Percentiles rank a stretch among this genome's conserved stretches.
Conservation (phyloP, 495 filamentous ascomycete genomes). For the Schizothecium vesticola region DNA sequence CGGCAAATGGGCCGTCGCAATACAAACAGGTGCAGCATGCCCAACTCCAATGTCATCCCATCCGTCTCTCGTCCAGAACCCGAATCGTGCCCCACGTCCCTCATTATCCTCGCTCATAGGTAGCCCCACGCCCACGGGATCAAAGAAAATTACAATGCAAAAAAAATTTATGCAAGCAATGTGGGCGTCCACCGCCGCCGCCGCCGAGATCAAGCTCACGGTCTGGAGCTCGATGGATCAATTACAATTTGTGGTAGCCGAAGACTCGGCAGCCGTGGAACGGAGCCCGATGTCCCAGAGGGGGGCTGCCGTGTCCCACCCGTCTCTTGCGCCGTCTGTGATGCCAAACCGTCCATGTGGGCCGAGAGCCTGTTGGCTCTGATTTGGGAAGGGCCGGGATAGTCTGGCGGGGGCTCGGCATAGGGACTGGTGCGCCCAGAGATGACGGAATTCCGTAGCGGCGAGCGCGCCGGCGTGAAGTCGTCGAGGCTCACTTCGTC, state of each 20-base stretch:
- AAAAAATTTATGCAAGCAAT: not conserved
- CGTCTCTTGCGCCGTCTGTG: slow-evolving; percentile 8
- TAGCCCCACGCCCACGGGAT: not conserved
- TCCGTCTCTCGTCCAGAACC: not conserved
- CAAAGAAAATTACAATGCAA: not conserved
- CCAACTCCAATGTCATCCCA: not conserved
- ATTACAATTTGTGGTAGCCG: slow-evolving; percentile 49
- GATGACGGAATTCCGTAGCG: slow-evolving; percentile 24
- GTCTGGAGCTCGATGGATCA: slow-evolving; percentile 43
- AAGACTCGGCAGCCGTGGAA: slow-evolving; percentile 42
- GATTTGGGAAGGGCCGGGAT: slow-evolving; percentile 33
- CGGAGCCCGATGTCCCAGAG: slow-evolving; percentile 28
- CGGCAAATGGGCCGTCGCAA: not conserved
- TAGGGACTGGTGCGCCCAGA: slow-evolving; percentile 34
- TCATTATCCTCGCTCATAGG: not conserved
- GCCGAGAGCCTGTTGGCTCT: slow-evolving; percentile 31
- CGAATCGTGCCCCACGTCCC: not conserved
- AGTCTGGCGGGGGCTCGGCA: slow-evolving; percentile 46
- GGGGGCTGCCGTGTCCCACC: slow-evolving; percentile 19
- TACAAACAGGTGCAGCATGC: not conserved
- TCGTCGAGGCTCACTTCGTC: slow-evolving; percentile 51
- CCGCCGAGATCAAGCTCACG: slow-evolving; percentile 11
- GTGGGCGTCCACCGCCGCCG: not conserved
- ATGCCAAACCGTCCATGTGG: slow-evolving; percentile 25
- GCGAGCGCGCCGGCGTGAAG: slow-evolving; percentile 27